Conservation (phyloP, 192 early-diverging fungal species). For the Pilobolus umbonatus region DNA sequence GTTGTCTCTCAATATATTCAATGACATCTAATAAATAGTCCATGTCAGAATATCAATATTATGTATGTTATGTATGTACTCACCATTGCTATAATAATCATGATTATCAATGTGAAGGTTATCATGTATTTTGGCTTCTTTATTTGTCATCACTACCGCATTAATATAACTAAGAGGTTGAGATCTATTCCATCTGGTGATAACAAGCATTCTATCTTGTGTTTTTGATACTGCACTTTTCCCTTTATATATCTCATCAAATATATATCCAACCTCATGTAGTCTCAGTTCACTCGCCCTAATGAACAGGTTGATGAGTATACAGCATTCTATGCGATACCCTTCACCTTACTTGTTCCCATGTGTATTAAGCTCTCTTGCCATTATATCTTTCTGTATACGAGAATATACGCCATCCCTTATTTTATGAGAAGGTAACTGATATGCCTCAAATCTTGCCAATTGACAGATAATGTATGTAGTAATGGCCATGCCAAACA, state of each 20-base stretch:
- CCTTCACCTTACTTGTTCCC: slow-evolving; percentile 27
- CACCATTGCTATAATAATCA: slow-evolving; percentile 19
- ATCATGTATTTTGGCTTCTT: slow-evolving; percentile 66
- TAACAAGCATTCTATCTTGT: slow-evolving; percentile 59
- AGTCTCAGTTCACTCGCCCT: slow-evolving; percentile 42
- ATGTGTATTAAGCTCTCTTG: slow-evolving; percentile 38
- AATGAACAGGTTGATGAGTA: not conserved
- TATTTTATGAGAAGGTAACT: slow-evolving; percentile 60
- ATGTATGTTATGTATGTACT: not conserved
- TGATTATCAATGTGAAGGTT: not conserved
- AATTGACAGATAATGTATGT: slow-evolving; percentile 73
- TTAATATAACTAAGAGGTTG: slow-evolving; percentile 66
- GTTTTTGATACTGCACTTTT: slow-evolving; percentile 70
- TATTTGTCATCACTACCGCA: slow-evolving; percentile 78
- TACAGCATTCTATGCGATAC: slow-evolving; percentile 4
- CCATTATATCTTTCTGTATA: slow-evolving; percentile 66
- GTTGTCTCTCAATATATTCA: slow-evolving; percentile 9
- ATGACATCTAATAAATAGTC: slow-evolving; percentile 9
- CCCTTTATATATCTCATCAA: slow-evolving; percentile 86
- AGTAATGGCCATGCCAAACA: slow-evolving; percentile 90
- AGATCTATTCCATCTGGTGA: slow-evolving; percentile 71
- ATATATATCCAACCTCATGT: slow-evolving; percentile 75
- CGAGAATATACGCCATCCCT: slow-evolving; percentile 67
- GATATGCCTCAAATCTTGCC: slow-evolving; percentile 45
- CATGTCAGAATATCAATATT: not conserved